Base-by-base conservation (phyloP, 2,329 filamentous ascomycete genomes). In the Fusarium neocosmosporiellum region DNA sequence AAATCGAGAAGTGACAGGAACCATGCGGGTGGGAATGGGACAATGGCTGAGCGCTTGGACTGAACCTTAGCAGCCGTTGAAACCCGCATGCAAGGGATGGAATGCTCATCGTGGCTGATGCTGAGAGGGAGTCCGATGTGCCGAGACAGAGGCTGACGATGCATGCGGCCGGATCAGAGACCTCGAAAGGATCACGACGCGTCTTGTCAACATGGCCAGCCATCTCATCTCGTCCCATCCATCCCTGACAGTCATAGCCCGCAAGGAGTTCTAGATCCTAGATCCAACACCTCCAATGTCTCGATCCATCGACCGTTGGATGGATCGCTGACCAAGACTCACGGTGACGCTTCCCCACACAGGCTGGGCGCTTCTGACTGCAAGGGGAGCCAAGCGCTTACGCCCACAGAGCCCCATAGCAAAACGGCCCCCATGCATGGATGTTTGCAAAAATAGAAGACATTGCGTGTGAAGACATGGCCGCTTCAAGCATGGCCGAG, bases 311-410 rank as follows among this genome's bases (percentile, higher is more conserved):
- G 60, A 65, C 66, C 43, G 67, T 68, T 68, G 41, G 57, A 58
- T 68, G 46, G 54, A 58, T 55, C 67, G 46, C 46, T 50, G 46
- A 67, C 64, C 63, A 69, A 73, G 70, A 63, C 63, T 74, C 67
- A 66, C 48, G 36, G 61, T 60, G 65, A 73, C 39, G 39, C 60
- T 70, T 70, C 74, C 65, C 76, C 72, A 77, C 75, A 71, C 50
- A 53, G 57, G 66, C 63, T 67, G 37, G 69, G 73, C 71, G 75
- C 72, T 71, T 73, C 64, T 58, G 48, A 36, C 68, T 77, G 76
- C 73, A 77, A 76, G 71, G 72, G 66, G 36, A 48, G 63, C 69
- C 48, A 58, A 74, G 76, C 76, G 76, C 76, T 77, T 78, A 77
- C 74, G 18, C 48, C 66, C 46, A 62, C 63, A 74, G 67, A 73